Evolutionary conservation across 306 rosid species (phyloP), one percentile per base, ranked within the genome.

Genomic region (Leucaena leucocephala): DNA sequence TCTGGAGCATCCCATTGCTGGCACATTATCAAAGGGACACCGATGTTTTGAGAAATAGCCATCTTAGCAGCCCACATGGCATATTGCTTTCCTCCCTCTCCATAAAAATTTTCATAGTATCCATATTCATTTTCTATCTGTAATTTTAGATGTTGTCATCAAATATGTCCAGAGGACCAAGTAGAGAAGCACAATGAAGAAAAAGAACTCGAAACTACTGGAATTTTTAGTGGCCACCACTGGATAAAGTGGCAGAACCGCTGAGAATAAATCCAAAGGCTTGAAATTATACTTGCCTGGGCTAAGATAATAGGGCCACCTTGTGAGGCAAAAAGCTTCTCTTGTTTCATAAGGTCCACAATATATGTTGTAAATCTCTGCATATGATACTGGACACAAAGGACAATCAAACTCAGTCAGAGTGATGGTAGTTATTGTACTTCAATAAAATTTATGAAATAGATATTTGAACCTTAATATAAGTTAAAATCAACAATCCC

Each of bases 91-190:
- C 98, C 98, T 16, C 84, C 97, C 36, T 92, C 97, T 84, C 93
- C 92, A 76, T 94, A 94, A 62, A 73, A 91, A 0, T 76, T 66
- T 83, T 94, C 98, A 22, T 90, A 90, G 81, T 55, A 89, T 73
- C 98, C 97, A 83, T 94, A 94, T 79, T 94, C 98, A 85, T 94
- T 94, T 85, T 94, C 98, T 79, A 94, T 55, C 97, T 94, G 91
- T 88, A 84, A 73, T 6, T 36, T 72, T 40, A 35, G 62, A 59
- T 43, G 35, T n/a, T 68, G 73, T 66, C 75, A 78, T 69, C 63
- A 73, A 65, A 78, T 39, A 33, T 45, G 78, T 46, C 17, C 40
- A 8, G 39, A 76, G 77, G 44, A 71, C 67, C 76, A 52, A 66
- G 76, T 38, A 52, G 72, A 69, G 68, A 69, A 77, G 57, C 79